Percentiles rank a stretch among this genome's conserved stretches.
These are phyloP conservation scores for Pythium volutum DNA, from an alignment of 352 stramenopile species.

Conservation along the genomic window DNA sequence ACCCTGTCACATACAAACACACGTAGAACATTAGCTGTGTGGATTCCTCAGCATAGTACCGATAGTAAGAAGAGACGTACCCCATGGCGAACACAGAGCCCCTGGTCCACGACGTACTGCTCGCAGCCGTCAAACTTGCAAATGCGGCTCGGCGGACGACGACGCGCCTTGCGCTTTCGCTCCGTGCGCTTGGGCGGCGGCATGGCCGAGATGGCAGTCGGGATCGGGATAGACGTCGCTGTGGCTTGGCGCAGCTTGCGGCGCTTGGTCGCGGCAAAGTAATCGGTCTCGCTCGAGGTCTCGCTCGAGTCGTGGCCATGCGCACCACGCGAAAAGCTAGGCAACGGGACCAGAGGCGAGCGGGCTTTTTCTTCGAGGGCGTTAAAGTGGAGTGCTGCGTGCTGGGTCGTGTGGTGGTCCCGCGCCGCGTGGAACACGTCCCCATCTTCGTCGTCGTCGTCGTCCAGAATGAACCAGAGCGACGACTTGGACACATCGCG, in stretches of 20 bases:
- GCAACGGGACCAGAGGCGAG: too few relatives aligned
- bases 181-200: slow-evolving; percentile 31
- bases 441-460: slow-evolving; percentile 33
- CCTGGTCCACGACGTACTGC: slow-evolving; percentile 77
- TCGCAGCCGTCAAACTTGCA: slow-evolving; percentile 73
- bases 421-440: slow-evolving; percentile 7
- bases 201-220: neutral
- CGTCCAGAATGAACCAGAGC: slow-evolving; percentile 74
- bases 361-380: slow-evolving; percentile 8
- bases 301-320: neutral
- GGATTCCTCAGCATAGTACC: neutral
- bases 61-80: slow-evolving; percentile 36
- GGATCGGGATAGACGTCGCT: slow-evolving; percentile 3
- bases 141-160: slow-evolving; percentile 54
- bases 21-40: neutral
- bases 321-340: neutral
- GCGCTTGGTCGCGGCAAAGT: slow-evolving; percentile 1
- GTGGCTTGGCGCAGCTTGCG: slow-evolving; percentile 2
- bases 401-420: neutral
- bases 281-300: slow-evolving; percentile 2
- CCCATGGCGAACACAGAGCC: slow-evolving; percentile 70
- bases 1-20: slow-evolving; percentile 29
- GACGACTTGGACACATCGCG: slow-evolving; percentile 44
- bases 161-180: slow-evolving; percentile 44
- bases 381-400: neutral